phyloP scores from a whole-genome alignment of 805 yeast species.

The Zygosaccharomyces rouxii region DNA sequence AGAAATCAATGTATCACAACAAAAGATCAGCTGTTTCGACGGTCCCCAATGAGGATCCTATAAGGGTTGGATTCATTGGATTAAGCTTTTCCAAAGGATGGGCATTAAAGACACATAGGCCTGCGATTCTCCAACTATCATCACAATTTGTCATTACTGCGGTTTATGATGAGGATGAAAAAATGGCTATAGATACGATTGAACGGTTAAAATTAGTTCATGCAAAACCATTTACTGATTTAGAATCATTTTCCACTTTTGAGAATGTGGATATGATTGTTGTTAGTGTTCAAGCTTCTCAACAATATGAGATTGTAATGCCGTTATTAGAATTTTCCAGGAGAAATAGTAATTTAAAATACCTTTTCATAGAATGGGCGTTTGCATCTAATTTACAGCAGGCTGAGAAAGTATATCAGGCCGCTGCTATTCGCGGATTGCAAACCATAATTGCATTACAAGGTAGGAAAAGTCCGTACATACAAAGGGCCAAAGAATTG shows the following conservation, averaged over 20 bases:
- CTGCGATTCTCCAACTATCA: conserved; percentile 28
- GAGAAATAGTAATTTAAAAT: conserved; percentile 23
- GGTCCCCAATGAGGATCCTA: conserved; percentile 29
- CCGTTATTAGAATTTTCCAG: conserved; percentile 23
- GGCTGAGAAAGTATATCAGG: conserved; percentile 27
- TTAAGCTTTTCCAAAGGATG: conserved; percentile 26
- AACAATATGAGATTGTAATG: conserved; percentile 19
- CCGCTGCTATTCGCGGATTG: conserved; percentile 24
- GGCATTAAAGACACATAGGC: conserved; percentile 33
- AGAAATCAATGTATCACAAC: conserved; percentile 23
- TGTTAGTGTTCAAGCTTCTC: conserved; percentile 21
- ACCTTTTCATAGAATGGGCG: conserved; percentile 31
- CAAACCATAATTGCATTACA: conserved; percentile 32
- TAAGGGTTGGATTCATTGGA: conserved; percentile 30
- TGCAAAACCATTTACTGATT: conserved; percentile 27
- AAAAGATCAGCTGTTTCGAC: conserved; percentile 31
- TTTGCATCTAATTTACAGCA: conserved; percentile 24
- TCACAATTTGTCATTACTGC: conserved; percentile 32
- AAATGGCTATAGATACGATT: conserved; percentile 23
- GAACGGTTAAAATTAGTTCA: conserved; percentile 22
- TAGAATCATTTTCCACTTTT: conserved; percentile 23
- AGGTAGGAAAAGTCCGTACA: conserved; percentile 33
- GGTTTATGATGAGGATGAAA: conserved; percentile 21
- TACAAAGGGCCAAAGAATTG: conserved; percentile 31
- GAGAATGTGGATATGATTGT: conserved; percentile 29